phyloP scores from a whole-genome alignment of 768 basidiomycete species.

The Leccinellum rugosiceps region DNA sequence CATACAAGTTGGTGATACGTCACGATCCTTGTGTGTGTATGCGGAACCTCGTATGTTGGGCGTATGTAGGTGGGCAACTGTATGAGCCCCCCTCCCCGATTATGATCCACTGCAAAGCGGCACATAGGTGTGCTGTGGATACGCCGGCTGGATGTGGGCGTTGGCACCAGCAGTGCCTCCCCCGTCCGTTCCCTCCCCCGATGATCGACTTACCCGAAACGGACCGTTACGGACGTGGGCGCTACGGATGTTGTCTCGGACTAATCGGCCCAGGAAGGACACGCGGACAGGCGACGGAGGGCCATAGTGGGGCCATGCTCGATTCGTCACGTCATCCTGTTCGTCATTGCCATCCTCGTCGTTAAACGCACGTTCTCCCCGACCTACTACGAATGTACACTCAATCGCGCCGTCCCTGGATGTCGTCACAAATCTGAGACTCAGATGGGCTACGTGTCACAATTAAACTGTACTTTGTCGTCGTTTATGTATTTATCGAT shows the following conservation, averaged over 20 bases:
- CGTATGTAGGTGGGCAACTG: too few relatives aligned
- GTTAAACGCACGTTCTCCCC: neutral
- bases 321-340: neutral
- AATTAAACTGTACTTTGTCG: neutral
- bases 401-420: neutral
- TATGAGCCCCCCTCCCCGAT: neutral
- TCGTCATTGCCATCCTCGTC: neutral
- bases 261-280: neutral
- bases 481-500: neutral
- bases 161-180: neutral
- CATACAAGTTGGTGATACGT: too few relatives aligned
- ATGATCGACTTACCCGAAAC: slow-evolving; percentile 7
- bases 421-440: neutral
- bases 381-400: neutral
- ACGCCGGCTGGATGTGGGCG: neutral
- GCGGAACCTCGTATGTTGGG: too few relatives aligned
- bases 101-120: neutral
- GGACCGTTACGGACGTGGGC: neutral
- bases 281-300: slow-evolving; percentile 11
- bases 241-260: neutral
- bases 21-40: too few relatives aligned
- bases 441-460: neutral
- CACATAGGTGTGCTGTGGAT: neutral
- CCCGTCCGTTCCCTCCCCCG: neutral
- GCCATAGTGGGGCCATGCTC: neutral